Conservation (phyloP, 78 protist genomes). For the Speleostelium caveatum region DNA sequence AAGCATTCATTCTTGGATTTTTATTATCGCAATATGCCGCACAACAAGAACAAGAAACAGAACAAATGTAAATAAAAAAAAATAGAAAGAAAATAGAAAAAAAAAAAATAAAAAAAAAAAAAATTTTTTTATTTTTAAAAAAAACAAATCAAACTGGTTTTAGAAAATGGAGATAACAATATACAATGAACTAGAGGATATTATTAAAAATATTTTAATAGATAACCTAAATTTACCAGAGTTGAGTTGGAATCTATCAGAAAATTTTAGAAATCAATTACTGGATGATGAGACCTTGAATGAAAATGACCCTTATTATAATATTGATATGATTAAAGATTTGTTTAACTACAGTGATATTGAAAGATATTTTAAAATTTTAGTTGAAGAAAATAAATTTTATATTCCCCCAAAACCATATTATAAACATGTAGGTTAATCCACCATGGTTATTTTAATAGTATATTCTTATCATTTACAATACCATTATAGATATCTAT, state of each 20-base stretch:
- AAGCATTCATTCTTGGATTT: neutral
- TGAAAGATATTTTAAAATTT: too few relatives aligned
- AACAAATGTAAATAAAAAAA: neutral
- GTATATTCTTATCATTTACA: neutral
- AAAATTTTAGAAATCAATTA: neutral
- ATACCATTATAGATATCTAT: neutral
- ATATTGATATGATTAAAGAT: neutral
- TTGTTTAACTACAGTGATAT: neutral
- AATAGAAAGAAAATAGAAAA: neutral
- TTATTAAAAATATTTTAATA: too few relatives aligned
- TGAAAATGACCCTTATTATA: too few relatives aligned
- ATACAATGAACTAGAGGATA: neutral
- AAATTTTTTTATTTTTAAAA: too few relatives aligned
- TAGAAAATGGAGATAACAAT: neutral
- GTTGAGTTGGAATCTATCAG: neutral
- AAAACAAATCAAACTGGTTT: neutral
- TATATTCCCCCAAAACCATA: conserved; percentile 67
- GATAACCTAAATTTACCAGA: neutral
- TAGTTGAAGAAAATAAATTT: neutral
- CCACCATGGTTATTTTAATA: neutral
- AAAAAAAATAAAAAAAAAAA: too few relatives aligned
- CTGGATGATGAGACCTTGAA: neutral
- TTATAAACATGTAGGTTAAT: conserved; percentile 47
- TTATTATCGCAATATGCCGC: neutral
- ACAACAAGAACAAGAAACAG: neutral